phyloP scores from a whole-genome alignment of 1,284 basidiomycete species.

The Naganishia sp. region DNA sequence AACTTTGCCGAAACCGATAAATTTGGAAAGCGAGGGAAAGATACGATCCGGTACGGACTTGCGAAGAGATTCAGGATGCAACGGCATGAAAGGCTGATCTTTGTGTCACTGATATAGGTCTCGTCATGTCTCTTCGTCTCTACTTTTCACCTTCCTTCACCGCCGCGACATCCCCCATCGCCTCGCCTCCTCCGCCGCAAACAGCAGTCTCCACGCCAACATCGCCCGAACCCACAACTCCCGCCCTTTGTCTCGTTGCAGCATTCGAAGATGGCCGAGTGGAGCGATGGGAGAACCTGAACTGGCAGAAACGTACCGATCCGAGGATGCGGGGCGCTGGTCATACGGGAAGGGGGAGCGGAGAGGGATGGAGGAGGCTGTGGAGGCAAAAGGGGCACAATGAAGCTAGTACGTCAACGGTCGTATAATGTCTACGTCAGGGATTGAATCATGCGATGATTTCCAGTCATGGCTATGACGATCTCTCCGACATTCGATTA shows the following conservation, averaged over 20 bases:
- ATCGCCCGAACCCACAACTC: neutral
- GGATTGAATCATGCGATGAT: neutral
- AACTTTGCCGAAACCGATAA: neutral
- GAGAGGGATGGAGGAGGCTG: constrained; percentile 63
- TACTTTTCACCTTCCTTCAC: constrained; percentile 43
- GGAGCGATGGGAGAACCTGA: constrained; percentile 61
- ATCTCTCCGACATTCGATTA: constrained; percentile 64
- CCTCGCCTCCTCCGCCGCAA: constrained; percentile 42
- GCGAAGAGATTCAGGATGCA: no score
- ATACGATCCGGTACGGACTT: neutral
- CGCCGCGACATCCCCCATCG: constrained; percentile 24
- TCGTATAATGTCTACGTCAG: constrained; percentile 5
- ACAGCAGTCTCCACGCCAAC: constrained; percentile 34
- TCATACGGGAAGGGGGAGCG: neutral
- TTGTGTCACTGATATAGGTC: constrained; percentile 57
- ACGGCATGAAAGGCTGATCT: neutral
- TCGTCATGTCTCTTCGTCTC: constrained; percentile 81
- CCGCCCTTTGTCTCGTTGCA: constrained; percentile 59
- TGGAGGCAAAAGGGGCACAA: constrained; percentile 73
- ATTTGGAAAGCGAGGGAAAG: constrained; percentile 2
- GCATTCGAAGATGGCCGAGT: constrained; percentile 82
- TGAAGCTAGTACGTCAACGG: constrained; percentile 66
- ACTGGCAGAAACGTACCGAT: constrained; percentile 32
- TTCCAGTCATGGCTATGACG: constrained; percentile 78
- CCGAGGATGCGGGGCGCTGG: constrained; percentile 34